These are phyloP conservation scores for Solanum clarkiae DNA, from an alignment of 257 asterid genomes.

Conservation along the genomic window DNA sequence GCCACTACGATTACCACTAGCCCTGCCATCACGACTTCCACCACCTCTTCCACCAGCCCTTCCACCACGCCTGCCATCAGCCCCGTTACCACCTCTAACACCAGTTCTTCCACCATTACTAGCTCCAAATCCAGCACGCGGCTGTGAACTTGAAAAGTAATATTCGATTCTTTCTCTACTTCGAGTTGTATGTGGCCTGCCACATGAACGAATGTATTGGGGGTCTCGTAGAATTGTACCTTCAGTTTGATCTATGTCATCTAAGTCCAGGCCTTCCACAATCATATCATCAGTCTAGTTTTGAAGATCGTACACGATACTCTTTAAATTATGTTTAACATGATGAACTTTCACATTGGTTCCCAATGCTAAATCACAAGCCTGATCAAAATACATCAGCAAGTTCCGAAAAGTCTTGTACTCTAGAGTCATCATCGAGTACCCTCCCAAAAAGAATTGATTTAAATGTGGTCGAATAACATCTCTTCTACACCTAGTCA, in stretches of 20 bases:
- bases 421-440: too few species aligned
- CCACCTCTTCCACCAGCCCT: too few species aligned
- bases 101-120: background rate
- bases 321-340: too few species aligned
- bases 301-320: background rate
- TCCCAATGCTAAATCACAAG: too few species aligned
- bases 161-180: background rate
- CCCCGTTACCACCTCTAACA: background rate
- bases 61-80: background rate
- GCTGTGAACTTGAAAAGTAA: background rate
- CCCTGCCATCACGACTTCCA: too few species aligned
- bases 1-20: background rate
- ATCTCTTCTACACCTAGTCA: background rate
- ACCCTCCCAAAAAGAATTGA: too few species aligned
- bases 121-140: background rate
- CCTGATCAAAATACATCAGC: too few species aligned
- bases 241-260: background rate
- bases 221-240: background rate
- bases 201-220: background rate
- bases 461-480: background rate
- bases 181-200: background rate
- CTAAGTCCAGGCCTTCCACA: background rate
- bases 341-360: too few species aligned
- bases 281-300: background rate
- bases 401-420: too few species aligned